Base-by-base conservation (phyloP, 352 stramenopile species). In the Pythium myriotylum region DNA sequence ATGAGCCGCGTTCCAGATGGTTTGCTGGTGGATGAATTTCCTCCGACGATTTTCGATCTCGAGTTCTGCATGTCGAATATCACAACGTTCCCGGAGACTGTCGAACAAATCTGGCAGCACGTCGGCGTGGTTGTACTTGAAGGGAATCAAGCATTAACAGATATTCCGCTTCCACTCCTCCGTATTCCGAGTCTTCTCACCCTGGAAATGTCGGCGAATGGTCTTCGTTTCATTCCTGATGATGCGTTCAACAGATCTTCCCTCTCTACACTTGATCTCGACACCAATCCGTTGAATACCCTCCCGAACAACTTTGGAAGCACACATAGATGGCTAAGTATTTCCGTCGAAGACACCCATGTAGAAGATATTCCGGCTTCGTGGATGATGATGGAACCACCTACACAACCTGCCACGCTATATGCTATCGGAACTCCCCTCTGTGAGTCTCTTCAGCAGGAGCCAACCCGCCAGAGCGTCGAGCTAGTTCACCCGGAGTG, bases 11-110 rank as follows among this genome's bases (percentile, higher is more conserved):
- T 64, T 27, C 56, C 56, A 2, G 16, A n/a, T 17, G 56, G 56
- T 20, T 5, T 64, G 19, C 32, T 62, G 4, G 41, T 43, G 0
- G 0, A 1, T 2, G 54, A 62, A 19, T 62, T 62, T 22, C 54
- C 54, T 1, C 2, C 4, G 17, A 9, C 26, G 3, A 20, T 62
- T 4, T 62, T 40, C 41, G 45, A 56, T 24, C 22, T 63, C 23
- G 46, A 56, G 24, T 39, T 63, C 22, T 55, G 22, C 22, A n/a
- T 27, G 4, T 43, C 45, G 16, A 63, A 63, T n/a, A n/a, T 63
- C 7, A 51, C 45, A n/a, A 63, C 45, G n/a, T 32, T 63, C 10
- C 46, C 56, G 3, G 16, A 17, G 0, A 14, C 29, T 3, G 20
- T 54, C 16, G n/a, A 22, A 12, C 4, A 26, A 17, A 8, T 26